Evolutionary conservation across 129 eudicot genomes (phyloP), one percentile per base, ranked within the genome.

Genomic region (Ambrosia trifida): DNA sequence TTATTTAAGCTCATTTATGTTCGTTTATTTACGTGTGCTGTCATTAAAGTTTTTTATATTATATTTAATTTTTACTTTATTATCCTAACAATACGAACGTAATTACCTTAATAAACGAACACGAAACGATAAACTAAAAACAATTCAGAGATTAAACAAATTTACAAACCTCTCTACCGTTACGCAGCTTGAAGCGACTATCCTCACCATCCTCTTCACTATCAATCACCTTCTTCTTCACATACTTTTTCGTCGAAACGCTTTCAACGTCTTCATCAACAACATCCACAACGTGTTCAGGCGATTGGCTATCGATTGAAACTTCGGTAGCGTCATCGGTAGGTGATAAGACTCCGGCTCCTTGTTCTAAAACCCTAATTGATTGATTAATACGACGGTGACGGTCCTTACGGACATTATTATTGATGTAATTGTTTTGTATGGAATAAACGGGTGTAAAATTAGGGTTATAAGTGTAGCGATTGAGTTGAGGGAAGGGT

Each of bases 131-230:
- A 56, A 57, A 30, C 52, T 57, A 31, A 31, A 59, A 2, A 11
- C 43, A 38, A 61, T 31, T 31, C 1, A 35, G 11, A 32, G 59
- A 30, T 5, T n/a, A 8, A 61, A 52, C 14, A 66, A 41, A 38
- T 13, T 5, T 33, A 63, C 5, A 13, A 62, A 91, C 97, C 96
- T 91, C 97, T 63, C 82, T 78, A 61, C 96, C 97, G 58, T 88
- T 88, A 19, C 84, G 82, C 49, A 91, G 79, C 58, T 81, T 88
- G 75, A 85, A 91, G 45, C 96, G 82, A 50, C 10, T 56, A 61
- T 83, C 89, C 12, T 38, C 58, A 18, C 51, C 78, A 59, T 80
- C 87, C 6, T 78, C 83, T 7, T 68, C 82, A 4, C 76, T 73
- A 52, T 80, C 77, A 33, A 40, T 46, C 32, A 7, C 49, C 51